Conservation (phyloP, 2,329 filamentous ascomycete genomes). For the Magnaporthales sp. region DNA sequence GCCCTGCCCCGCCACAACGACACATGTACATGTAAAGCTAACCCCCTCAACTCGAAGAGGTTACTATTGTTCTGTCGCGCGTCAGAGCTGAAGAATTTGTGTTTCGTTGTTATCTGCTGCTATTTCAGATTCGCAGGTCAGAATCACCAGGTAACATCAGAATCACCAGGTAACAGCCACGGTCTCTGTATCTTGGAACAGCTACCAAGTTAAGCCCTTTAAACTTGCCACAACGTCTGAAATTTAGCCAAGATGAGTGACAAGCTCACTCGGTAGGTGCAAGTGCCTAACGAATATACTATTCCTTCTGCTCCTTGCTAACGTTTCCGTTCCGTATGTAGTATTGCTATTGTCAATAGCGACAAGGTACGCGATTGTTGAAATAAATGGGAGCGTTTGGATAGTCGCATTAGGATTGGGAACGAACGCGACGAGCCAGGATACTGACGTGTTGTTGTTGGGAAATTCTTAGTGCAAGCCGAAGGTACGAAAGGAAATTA, state of each 20-base stretch:
- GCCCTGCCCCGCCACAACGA: constrained; percentile 11
- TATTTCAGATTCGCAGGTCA: neutral
- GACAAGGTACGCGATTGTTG: constrained; percentile 66
- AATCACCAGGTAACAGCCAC: neutral
- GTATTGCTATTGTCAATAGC: constrained; percentile 97
- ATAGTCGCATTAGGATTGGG: neutral
- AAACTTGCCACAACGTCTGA: neutral
- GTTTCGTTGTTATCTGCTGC: neutral
- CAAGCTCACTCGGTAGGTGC: constrained; percentile 49
- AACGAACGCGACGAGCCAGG: neutral
- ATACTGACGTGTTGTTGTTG: constrained; percentile 2
- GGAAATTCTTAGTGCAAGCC: constrained; percentile 61
- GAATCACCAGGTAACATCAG: neutral
- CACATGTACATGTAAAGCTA: neutral
- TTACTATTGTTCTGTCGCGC: neutral
- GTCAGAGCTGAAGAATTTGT: neutral
- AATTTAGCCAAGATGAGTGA: constrained; percentile 61
- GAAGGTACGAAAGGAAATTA: constrained; percentile 46
- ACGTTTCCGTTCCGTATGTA: constrained; percentile 24
- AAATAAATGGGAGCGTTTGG: neutral
- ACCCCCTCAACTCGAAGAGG: neutral
- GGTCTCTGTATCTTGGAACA: neutral
- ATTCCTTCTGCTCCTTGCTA: neutral
- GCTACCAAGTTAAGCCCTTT: neutral
- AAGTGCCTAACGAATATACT: constrained; percentile 16